A percentile compares a stretch with the other conserved stretches of the same genome.
These are phyloP conservation scores for Lyophyllum decastes DNA, from an alignment of 768 basidiomycete genomes.

Conservation along the genomic window DNA sequence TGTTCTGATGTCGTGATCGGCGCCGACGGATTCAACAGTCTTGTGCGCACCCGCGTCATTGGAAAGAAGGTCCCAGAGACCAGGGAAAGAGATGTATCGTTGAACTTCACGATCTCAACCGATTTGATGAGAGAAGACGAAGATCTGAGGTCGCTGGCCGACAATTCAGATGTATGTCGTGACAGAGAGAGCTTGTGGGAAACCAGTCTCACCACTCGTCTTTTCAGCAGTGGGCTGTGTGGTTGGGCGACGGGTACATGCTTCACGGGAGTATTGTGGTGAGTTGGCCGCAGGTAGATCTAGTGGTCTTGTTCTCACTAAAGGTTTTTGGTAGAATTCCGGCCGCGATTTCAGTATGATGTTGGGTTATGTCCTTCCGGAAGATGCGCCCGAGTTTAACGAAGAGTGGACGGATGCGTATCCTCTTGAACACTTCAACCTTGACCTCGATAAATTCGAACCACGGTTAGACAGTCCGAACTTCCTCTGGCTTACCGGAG, in stretches of 20 bases:
- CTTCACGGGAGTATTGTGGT: constrained; percentile 31
- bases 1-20: constrained; percentile 57
- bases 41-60: constrained; percentile 34
- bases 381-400: constrained; percentile 21
- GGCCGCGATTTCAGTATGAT: constrained; percentile 28
- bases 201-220: not conserved
- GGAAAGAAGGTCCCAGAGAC: constrained; percentile 25
- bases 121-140: constrained; percentile 31
- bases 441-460: constrained; percentile 36
- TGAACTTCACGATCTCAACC: constrained; percentile 34
- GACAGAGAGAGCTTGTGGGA: not conserved
- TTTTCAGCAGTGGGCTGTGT: constrained; percentile 33
- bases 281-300: not conserved
- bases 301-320: not conserved
- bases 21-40: constrained; percentile 56
- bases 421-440: constrained; percentile 32
- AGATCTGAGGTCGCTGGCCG: constrained; percentile 28
- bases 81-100: constrained; percentile 26
- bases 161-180: constrained; percentile 30
- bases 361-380: constrained; percentile 23
- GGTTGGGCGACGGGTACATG: constrained; percentile 29
- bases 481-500: not conserved
- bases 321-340: constrained; percentile 22
- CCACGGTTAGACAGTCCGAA: constrained; percentile 29
- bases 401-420: constrained; percentile 32